phyloP scores from a whole-genome alignment of 805 yeast genomes.

The Zygotorulaspora sp. region DNA sequence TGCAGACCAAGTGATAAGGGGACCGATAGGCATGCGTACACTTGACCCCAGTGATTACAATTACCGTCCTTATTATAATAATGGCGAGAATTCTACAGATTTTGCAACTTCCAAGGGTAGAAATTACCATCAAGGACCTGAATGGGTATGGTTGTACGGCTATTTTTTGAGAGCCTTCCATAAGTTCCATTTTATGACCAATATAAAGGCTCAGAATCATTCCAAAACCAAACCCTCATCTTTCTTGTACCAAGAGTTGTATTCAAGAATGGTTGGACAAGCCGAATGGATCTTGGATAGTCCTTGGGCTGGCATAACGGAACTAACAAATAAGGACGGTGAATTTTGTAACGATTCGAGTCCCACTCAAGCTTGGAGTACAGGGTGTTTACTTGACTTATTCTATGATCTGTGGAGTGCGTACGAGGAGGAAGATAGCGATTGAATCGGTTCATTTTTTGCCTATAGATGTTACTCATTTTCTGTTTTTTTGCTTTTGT shows the following conservation, averaged over 20 bases:
- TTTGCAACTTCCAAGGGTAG: constrained; percentile 94
- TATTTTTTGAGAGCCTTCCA: constrained; percentile 78
- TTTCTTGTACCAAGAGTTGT: constrained; percentile 54
- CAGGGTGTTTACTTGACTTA: constrained; percentile 78
- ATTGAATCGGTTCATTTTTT: too few relatives aligned
- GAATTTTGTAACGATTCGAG: constrained; percentile 77
- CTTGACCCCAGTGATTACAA: constrained; percentile 90
- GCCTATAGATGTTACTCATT: too few relatives aligned
- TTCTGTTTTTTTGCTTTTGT: too few relatives aligned
- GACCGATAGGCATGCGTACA: constrained; percentile 89
- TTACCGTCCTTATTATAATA: constrained; percentile 84
- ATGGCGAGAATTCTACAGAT: constrained; percentile 74
- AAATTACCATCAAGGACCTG: constrained; percentile 98
- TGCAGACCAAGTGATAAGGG: constrained; percentile 74
- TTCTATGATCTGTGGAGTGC: constrained; percentile 56
- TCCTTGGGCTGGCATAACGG: constrained; percentile 92
- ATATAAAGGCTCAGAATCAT: constrained; percentile 35
- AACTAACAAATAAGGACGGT: constrained; percentile 86
- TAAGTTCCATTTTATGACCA: constrained; percentile 44
- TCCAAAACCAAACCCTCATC: constrained; percentile 40
- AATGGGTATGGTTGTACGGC: constrained; percentile 94
- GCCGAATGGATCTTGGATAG: constrained; percentile 66
- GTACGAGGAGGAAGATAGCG: constrained; percentile 11
- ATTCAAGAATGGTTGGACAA: constrained; percentile 58
- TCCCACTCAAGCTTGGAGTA: constrained; percentile 97